A percentile compares a stretch with the other conserved stretches of the same genome.
phyloP scores from a whole-genome alignment of 345 rosid genomes.

The Lenwebbia sp. region DNA sequence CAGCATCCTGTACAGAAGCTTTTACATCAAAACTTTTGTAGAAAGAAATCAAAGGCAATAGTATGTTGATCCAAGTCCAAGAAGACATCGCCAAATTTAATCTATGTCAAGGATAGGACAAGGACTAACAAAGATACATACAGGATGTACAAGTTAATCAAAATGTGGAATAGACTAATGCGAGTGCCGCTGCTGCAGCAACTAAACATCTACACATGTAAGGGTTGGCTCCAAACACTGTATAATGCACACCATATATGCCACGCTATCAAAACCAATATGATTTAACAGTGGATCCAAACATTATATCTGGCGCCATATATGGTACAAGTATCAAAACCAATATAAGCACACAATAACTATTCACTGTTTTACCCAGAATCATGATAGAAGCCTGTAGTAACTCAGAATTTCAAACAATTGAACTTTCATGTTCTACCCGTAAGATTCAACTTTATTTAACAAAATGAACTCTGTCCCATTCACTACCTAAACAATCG shows the following conservation, averaged over 20 bases:
- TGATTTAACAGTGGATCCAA: not conserved
- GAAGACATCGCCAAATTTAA: not conserved
- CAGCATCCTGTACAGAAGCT: conserved; percentile 36
- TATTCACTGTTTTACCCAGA: not conserved
- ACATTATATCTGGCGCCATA: not conserved
- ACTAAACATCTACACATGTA: not conserved
- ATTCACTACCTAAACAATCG: not conserved
- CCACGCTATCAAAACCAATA: not conserved
- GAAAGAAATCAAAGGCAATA: not conserved
- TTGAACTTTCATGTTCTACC: not conserved
- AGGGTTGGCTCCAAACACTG: not conserved
- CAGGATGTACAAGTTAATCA: not conserved
- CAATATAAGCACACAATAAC: not conserved
- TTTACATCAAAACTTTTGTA: not conserved
- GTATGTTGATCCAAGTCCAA: not conserved
- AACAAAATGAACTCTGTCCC: not conserved
- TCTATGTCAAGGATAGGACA: not conserved
- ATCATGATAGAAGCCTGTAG: not conserved
- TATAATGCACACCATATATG: not conserved
- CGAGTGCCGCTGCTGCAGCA: not conserved
- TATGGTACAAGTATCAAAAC: not conserved
- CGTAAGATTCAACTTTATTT: not conserved
- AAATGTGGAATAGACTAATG: not conserved
- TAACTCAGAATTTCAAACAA: not conserved
- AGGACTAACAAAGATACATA: not conserved